Percentiles rank a stretch among this genome's conserved stretches.
phyloP scores from a whole-genome alignment of 179 eudicot genomes.

The Amaranthus tricolor region DNA sequence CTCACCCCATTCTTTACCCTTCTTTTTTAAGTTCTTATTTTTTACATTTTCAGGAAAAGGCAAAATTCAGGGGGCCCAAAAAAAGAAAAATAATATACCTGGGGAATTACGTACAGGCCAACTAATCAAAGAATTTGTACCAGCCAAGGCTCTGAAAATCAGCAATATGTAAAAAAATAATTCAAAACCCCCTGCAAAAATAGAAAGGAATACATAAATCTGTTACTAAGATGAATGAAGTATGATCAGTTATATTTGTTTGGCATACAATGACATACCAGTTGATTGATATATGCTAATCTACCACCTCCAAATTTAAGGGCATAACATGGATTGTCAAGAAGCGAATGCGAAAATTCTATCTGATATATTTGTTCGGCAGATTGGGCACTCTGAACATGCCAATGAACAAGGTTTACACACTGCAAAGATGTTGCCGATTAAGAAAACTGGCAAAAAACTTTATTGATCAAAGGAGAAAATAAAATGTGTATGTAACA shows the following conservation, averaged over 20 bases:
- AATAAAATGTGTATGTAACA: not conserved
- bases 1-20: slow-evolving; percentile 11
- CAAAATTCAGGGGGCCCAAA: slow-evolving; percentile 4
- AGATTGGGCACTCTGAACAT: slow-evolving; percentile 96
- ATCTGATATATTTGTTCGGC: slow-evolving; percentile 86
- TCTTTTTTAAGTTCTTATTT: slow-evolving; percentile 29
- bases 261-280: not conserved
- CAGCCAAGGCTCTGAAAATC: slow-evolving; percentile 24
- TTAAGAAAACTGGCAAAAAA: not conserved
- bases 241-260: too few relatives aligned
- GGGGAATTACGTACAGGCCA: slow-evolving; percentile 45
- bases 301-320: slow-evolving; percentile 32
- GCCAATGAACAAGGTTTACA: slow-evolving; percentile 97
- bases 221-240: not conserved
- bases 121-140: slow-evolving; percentile 56
- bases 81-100: slow-evolving; percentile 33
- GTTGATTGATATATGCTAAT: not conserved
- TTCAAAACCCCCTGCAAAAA: slow-evolving; percentile 26
- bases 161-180: slow-evolving; percentile 15
- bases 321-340: slow-evolving; percentile 33
- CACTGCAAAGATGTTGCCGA: slow-evolving; percentile 52
- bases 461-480: not conserved
- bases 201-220: not conserved
- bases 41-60: slow-evolving; percentile 29
- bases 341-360: slow-evolving; percentile 89